Conservation (phyloP, 163 green algal genomes). For the Chloroidium sp. region DNA sequence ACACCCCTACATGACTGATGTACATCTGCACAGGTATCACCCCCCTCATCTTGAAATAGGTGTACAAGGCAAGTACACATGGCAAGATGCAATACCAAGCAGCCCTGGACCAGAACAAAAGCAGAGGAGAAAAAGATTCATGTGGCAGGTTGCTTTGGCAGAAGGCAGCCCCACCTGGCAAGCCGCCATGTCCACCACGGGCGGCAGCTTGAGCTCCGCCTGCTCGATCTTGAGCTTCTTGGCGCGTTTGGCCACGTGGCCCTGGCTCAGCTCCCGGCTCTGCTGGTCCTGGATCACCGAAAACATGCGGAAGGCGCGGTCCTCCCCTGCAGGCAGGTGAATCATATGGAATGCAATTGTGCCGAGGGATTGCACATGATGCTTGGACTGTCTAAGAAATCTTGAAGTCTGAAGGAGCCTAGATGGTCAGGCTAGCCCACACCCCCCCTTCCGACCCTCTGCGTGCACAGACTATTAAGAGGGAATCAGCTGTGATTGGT, state of each 20-base stretch:
- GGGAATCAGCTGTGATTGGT: no score
- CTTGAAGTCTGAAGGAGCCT: no score
- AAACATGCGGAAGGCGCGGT: constrained; percentile 86
- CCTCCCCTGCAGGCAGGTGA: constrained; percentile 21
- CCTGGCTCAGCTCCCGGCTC: constrained; percentile 81
- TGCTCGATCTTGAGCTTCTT: constrained; percentile 51
- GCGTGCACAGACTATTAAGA: no score
- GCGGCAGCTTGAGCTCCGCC: constrained; percentile 69
- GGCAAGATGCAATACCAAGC: no score
- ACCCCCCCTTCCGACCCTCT: no score
- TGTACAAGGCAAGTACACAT: no score
- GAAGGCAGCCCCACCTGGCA: constrained; percentile 34
- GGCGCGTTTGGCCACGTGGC: constrained; percentile 46
- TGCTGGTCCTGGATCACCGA: constrained; percentile 83
- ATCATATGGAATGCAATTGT: constrained; percentile 6
- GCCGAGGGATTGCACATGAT: not conserved
- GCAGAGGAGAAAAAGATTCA: not conserved
- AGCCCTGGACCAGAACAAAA: no score
- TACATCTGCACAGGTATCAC: no score
- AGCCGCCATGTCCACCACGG: constrained; percentile 52
- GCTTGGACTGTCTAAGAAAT: not conserved
- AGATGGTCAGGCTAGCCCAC: no score
- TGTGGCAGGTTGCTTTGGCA: not conserved
- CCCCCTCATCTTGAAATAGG: no score
- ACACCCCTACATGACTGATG: no score